These are phyloP conservation scores for Sphaerulina musiva DNA, from an alignment of 2,329 filamentous ascomycete species.

Conservation along the genomic window DNA sequence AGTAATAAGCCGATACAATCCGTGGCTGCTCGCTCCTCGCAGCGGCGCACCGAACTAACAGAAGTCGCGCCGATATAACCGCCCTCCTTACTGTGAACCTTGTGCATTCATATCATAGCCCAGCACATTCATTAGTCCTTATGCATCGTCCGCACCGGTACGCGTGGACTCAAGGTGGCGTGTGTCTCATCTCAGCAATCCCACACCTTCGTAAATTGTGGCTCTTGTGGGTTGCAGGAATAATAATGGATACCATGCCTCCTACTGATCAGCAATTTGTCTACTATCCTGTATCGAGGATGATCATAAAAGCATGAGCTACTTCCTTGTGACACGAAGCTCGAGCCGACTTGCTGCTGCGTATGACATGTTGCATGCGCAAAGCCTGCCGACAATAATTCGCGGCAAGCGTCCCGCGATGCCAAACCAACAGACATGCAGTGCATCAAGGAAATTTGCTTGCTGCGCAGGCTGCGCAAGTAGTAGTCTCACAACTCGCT, in stretches of 20 bases:
- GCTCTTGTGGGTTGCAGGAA: background rate
- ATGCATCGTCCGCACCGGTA: slow-evolving; percentile 1
- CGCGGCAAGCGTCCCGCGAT: slow-evolving; percentile 2
- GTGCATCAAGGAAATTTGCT: background rate
- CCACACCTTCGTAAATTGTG: background rate
- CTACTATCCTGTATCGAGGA: background rate
- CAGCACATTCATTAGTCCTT: background rate
- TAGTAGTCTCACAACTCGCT: slow-evolving; percentile 3
- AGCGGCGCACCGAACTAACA: background rate
- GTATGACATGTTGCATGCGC: slow-evolving; percentile 1
- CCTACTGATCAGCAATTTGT: slow-evolving; percentile 1
- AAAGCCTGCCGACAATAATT: background rate
- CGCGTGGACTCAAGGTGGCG: slow-evolving; percentile 4
- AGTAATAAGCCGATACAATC: slow-evolving; percentile 1
- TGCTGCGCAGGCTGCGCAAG: background rate
- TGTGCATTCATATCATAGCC: background rate
- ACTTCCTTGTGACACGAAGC: slow-evolving; percentile 1
- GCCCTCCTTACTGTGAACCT: background rate
- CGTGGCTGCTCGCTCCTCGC: background rate
- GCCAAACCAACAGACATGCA: background rate
- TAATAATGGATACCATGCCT: no score
- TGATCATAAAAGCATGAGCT: slow-evolving; percentile 2
- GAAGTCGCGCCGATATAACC: background rate
- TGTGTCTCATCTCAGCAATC: slow-evolving; percentile 2
- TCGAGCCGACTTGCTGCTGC: slow-evolving; percentile 1